A percentile compares a stretch with the other conserved stretches of the same genome.
These are phyloP conservation scores for Agaricus subrufescens DNA, from an alignment of 768 basidiomycete species.

Conservation along the genomic window DNA sequence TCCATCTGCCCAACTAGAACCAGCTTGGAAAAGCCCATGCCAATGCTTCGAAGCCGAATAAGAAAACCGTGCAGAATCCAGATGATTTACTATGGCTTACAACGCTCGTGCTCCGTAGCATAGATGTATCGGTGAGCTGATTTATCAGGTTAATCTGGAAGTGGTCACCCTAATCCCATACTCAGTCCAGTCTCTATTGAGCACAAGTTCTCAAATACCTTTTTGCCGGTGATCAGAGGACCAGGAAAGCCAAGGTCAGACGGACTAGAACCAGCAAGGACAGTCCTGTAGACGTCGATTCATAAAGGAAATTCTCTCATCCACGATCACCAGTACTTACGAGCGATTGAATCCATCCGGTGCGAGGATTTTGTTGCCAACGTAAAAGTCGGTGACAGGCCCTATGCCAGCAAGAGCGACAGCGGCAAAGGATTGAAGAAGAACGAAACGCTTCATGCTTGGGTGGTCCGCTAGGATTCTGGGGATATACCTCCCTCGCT, in stretches of 20 bases:
- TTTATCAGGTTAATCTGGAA: conserved; percentile 47
- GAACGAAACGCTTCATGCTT: background rate
- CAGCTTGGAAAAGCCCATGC: conserved; percentile 36
- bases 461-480: background rate
- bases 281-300: conserved; percentile 17
- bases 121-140: conserved; percentile 38
- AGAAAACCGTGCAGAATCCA: background rate
- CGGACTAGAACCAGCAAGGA: conserved; percentile 23
- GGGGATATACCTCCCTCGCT: background rate
- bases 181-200: too few relatives aligned
- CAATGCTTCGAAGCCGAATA: conserved; percentile 30
- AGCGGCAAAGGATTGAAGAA: conserved; percentile 2
- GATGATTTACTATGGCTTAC: conserved; percentile 23
- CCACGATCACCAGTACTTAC: conserved; percentile 20
- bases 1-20: conserved; percentile 37
- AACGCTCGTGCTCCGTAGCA: conserved; percentile 47
- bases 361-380: conserved; percentile 37
- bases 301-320: background rate
- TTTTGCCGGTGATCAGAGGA: conserved; percentile 24
- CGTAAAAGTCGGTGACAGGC: conserved; percentile 27
- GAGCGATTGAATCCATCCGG: conserved; percentile 46
- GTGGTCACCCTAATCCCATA: conserved; percentile 28
- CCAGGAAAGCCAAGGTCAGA: conserved; percentile 20
- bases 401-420: conserved; percentile 20
- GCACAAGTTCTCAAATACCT: conserved; percentile 14